These are phyloP conservation scores for Cladophialophora immunda DNA, from an alignment of 2,329 filamentous ascomycete genomes.

Conservation along the genomic window DNA sequence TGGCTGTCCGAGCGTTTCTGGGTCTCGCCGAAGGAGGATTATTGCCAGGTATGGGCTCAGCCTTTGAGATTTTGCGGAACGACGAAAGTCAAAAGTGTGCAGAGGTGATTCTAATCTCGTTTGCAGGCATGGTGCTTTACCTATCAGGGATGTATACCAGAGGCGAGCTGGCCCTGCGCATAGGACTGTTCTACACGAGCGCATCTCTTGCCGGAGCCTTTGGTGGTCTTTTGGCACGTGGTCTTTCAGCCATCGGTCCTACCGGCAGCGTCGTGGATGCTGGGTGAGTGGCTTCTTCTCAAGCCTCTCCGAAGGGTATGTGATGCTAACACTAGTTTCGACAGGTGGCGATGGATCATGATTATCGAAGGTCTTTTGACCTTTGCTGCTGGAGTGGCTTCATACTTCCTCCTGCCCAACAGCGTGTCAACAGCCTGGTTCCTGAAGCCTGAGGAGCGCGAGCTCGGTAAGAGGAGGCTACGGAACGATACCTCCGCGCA, in stretches of 20 bases:
- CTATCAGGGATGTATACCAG: conserved; percentile 70
- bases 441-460: conserved; percentile 73
- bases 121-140: conserved; percentile 52
- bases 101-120: background rate
- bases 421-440: conserved; percentile 81
- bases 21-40: conserved; percentile 54
- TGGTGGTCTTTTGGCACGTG: conserved; percentile 82
- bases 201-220: conserved; percentile 85
- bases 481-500: conserved; percentile 75
- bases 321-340: background rate
- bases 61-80: background rate
- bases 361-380: conserved; percentile 47
- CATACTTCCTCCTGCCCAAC: conserved; percentile 73
- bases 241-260: conserved; percentile 80
- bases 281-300: conserved; percentile 8
- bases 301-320: background rate
- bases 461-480: conserved; percentile 75
- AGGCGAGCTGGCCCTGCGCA: conserved; percentile 77
- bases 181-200: conserved; percentile 84
- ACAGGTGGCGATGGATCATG: conserved; percentile 35
- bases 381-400: conserved; percentile 41
- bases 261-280: conserved; percentile 60
- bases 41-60: conserved; percentile 50
- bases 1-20: conserved; percentile 58
- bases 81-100: background rate